Conservation (phyloP, 1,284 basidiomycete genomes). For the Anthracocystis walkeri region DNA sequence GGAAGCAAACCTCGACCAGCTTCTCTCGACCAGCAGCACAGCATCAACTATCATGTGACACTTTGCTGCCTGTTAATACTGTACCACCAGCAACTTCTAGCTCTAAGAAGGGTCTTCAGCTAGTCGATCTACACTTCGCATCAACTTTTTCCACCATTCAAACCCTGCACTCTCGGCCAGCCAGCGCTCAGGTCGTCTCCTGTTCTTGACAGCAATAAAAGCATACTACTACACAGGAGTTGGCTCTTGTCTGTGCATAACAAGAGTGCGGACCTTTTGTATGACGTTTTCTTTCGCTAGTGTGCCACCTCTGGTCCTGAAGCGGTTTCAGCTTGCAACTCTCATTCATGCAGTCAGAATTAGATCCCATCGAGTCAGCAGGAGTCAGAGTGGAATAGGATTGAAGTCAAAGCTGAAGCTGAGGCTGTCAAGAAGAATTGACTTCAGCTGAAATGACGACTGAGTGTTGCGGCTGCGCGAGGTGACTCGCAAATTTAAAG, state of each 20-base stretch:
- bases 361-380: neutral
- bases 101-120: neutral
- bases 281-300: no score
- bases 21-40: neutral
- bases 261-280: no score
- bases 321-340: neutral
- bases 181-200: neutral
- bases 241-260: neutral
- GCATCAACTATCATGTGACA: no score
- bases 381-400: neutral
- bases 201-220: neutral
- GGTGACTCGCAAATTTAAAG: no score
- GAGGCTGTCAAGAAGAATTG: no score
- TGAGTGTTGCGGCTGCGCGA: neutral
- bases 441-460: neutral
- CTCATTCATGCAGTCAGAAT: neutral
- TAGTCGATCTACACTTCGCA: neutral
- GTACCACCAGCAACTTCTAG: conserved; percentile 18
- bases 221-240: neutral
- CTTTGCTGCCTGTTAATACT: conserved; percentile 29
- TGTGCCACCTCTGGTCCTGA: neutral
- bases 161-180: neutral
- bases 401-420: neutral
- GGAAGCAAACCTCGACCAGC: neutral
- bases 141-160: conserved; percentile 28